A percentile compares a stretch with the other conserved stretches of the same genome.
Conservation (phyloP, 257 asterid genomes). For the Solanum lignicaule region DNA sequence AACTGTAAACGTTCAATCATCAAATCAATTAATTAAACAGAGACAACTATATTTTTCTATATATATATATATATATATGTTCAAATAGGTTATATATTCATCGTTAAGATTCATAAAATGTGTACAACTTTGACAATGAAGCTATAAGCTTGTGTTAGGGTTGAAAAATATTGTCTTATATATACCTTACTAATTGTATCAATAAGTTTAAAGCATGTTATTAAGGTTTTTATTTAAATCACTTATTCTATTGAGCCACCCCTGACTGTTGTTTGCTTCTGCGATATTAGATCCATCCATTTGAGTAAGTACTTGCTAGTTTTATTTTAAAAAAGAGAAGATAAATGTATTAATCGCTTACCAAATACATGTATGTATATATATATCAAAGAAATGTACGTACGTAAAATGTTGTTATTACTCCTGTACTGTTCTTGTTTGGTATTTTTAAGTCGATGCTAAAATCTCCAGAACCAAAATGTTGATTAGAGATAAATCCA, state of each 20-base stretch:
- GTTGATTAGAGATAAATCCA: slow-evolving; percentile 13
- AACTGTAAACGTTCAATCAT: neutral
- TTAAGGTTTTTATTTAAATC: no score
- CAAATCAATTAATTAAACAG: neutral
- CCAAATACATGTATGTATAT: no score
- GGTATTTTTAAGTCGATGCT: slow-evolving; percentile 8
- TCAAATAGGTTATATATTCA: neutral
- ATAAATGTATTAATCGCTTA: no score
- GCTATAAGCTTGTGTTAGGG: no score
- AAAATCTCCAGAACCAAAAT: slow-evolving; percentile 17
- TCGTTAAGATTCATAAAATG: neutral
- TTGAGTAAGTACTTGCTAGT: no score
- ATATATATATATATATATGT: no score
- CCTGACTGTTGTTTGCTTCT: no score
- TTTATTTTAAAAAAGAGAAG: no score
- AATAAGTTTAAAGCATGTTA: no score
- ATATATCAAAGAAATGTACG: neutral
- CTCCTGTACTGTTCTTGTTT: slow-evolving; percentile 3
- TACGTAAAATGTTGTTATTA: slow-evolving; percentile 16
- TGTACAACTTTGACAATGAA: neutral
- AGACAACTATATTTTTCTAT: neutral
- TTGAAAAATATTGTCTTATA: no score
- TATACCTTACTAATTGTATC: neutral
- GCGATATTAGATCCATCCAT: no score
- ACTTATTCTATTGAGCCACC: no score